These are phyloP conservation scores for Globisporangium acanthophoron DNA, from an alignment of 352 stramenopile genomes.

Conservation along the genomic window DNA sequence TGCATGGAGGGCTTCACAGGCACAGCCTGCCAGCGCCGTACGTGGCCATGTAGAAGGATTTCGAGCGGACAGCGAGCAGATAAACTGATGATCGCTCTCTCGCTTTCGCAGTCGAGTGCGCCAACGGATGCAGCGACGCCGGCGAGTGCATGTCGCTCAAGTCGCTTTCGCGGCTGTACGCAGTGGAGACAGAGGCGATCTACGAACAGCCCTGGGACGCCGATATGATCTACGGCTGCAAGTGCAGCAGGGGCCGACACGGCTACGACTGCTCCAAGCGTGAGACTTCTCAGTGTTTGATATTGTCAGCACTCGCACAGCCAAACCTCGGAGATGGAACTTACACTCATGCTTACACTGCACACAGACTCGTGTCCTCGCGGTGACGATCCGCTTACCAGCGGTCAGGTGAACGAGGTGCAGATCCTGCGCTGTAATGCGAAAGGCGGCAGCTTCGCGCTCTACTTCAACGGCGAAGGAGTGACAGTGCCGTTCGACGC, in stretches of 20 bases:
- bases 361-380: conserved; percentile 58
- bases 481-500: conserved; percentile 50
- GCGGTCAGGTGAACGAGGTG: conserved; percentile 77
- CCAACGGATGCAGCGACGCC: conserved; percentile 28
- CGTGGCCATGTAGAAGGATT: conserved; percentile 19
- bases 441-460: conserved; percentile 51
- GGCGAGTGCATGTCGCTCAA: conserved; percentile 68
- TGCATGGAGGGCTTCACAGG: conserved; percentile 73
- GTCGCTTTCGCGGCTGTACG: conserved; percentile 38
- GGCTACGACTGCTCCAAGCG: conserved; percentile 83
- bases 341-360: background rate
- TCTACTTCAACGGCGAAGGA: conserved; percentile 61
- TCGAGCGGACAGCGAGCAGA: no score
- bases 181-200: conserved; percentile 38
- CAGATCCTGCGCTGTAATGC: conserved; percentile 80
- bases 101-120: conserved; percentile 38
- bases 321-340: background rate
- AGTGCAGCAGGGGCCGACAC: conserved; percentile 74
- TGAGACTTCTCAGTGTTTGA: conserved; percentile 8
- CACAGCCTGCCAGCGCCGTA: conserved; percentile 62
- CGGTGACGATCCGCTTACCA: conserved; percentile 86
- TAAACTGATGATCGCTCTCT: background rate
- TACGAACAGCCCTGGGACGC: conserved; percentile 62
- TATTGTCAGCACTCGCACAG: background rate
- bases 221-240: conserved; percentile 84